Percentiles rank a stretch among this genome's conserved stretches.
phyloP scores from a whole-genome alignment of 257 asterid species.

The Sherardia arvensis region DNA sequence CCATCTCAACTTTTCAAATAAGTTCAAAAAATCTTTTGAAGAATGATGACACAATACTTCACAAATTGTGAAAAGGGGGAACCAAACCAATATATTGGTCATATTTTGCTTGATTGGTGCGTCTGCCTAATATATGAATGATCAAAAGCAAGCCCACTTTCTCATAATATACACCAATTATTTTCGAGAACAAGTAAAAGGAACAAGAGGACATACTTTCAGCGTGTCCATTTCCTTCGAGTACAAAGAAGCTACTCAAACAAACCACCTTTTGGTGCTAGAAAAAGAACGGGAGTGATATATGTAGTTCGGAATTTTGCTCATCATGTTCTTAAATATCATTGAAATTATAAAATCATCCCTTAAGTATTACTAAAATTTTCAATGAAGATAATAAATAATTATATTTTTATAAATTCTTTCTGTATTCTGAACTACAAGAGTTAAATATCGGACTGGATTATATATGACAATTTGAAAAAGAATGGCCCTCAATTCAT shows the following conservation, averaged over 20 bases:
- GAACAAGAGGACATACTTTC: slow-evolving; percentile 10
- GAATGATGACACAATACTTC: slow-evolving; percentile 37
- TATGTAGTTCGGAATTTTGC: too few relatives aligned
- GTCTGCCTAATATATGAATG: slow-evolving; percentile 24
- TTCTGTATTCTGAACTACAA: too few relatives aligned
- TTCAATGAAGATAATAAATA: too few relatives aligned
- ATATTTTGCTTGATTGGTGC: slow-evolving; percentile 35
- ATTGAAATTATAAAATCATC: too few relatives aligned
- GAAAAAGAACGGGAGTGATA: too few relatives aligned
- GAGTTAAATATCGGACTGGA: too few relatives aligned
- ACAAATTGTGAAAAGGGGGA: slow-evolving; percentile 22
- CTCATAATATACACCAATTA: slow-evolving; percentile 6
- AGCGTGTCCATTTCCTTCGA: slow-evolving; percentile 36
- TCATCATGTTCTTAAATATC: too few relatives aligned
- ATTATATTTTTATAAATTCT: too few relatives aligned
- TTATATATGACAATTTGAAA: too few relatives aligned
- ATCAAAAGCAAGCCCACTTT: slow-evolving; percentile 40
- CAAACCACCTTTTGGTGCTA: slow-evolving; percentile 21
- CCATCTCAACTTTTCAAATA: slow-evolving; percentile 11
- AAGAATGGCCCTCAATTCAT: slow-evolving; percentile 18
- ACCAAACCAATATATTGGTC: slow-evolving; percentile 23
- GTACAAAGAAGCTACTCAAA: slow-evolving; percentile 38
- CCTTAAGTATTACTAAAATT: too few relatives aligned
- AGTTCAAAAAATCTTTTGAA: slow-evolving; percentile 16
- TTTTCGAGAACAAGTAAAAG: not conserved